Base-by-base conservation (phyloP, 805 yeast genomes). In the Saturnispora mendoncae region DNA sequence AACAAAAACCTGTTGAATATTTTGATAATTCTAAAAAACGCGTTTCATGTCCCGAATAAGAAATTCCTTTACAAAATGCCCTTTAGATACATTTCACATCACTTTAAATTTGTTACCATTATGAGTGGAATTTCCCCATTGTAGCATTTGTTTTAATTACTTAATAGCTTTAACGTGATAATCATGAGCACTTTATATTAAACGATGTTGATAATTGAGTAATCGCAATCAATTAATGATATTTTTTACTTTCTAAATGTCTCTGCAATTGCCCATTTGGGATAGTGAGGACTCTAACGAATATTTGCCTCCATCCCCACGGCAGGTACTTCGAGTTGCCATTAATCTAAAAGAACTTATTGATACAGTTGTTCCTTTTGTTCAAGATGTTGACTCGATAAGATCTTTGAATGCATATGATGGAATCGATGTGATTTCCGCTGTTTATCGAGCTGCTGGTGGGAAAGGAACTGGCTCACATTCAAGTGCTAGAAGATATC, bases 401-500 rank as follows among this genome's bases (percentile, higher is more conserved):
- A n/a, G 74, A 5, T 59, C 68, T 8, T 74, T 77, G 5, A 76
- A 74, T 41, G 76, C 85, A 0, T 17, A 13, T 20, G 37, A 28
- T 19, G 69, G 77, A 1, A 68, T 83, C 29, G 66, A 68, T 14
- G 83, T 83, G 2, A 56, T 82, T n/a, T 56, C 67, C 12, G 66
- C 84, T 44, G 81, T 78, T 2, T 67, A 72, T 41, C 71, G 69
- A 23, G 92, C 94, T 5, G 94, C 94, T 15, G 94, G 94, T 8
- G 95, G 94, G 17, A 66, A 67, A 37, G 85, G 85, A 4, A 61
- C 72, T 36, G 83, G 81, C 2, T 60, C 65, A 38, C 78, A 76
- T 1, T 62, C 80, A 0, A 67, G 80, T 1, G 66, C 79, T 0
- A 65, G 69, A 50, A 76, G 77, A 53, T 84, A 84, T 55, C 72